Conservation (phyloP, 257 asterid species). For the Forsythia suspensa region DNA sequence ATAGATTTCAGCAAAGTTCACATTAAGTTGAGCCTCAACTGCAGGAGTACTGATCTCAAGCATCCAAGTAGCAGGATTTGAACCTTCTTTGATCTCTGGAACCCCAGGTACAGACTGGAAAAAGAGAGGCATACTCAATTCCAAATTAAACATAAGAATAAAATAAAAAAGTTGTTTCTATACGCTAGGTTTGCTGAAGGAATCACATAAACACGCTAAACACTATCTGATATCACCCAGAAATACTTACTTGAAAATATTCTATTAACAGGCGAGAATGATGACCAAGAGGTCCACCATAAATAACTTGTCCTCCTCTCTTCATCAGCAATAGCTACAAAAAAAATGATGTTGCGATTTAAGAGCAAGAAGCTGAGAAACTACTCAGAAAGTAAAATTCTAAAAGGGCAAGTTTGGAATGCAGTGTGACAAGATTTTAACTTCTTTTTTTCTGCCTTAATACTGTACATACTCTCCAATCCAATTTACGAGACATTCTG, state of each 20-base stretch:
- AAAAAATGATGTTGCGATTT: neutral
- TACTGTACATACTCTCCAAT: neutral
- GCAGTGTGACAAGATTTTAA: neutral
- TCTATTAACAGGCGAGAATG: slow-evolving; percentile 59
- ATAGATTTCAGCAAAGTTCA: slow-evolving; percentile 72
- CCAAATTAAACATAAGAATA: neutral
- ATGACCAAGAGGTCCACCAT: slow-evolving; percentile 82
- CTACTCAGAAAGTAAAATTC: neutral
- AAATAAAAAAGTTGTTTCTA: neutral
- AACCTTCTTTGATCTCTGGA: slow-evolving; percentile 68
- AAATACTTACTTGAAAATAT: slow-evolving; percentile 66
- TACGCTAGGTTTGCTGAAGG: neutral
- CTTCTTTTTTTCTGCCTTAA: neutral
- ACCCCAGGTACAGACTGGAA: slow-evolving; percentile 74
- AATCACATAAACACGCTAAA: neutral
- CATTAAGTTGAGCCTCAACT: slow-evolving; percentile 64
- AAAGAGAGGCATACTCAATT: slow-evolving; percentile 15
- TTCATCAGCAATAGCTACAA: slow-evolving; percentile 75
- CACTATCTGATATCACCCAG: neutral
- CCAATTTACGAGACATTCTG: neutral
- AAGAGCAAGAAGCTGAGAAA: neutral
- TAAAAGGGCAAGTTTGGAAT: neutral
- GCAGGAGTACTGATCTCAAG: slow-evolving; percentile 69
- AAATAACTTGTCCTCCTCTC: slow-evolving; percentile 85
- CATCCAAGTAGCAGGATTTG: slow-evolving; percentile 95